phyloP scores from a whole-genome alignment of 2,329 filamentous ascomycete genomes.

The Raffaelea arxii region DNA sequence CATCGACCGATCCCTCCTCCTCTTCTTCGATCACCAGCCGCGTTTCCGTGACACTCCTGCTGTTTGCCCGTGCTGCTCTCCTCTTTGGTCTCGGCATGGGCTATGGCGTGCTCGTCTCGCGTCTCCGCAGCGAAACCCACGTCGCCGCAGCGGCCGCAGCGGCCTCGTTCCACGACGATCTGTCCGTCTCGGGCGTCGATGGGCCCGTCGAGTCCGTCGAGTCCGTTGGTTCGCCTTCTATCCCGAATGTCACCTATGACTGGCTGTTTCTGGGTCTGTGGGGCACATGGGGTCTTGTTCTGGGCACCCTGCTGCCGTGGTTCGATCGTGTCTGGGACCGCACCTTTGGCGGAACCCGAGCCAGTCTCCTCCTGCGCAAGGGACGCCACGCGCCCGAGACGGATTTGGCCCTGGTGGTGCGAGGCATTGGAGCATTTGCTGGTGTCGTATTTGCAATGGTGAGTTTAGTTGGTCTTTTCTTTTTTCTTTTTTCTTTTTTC shows the following conservation, averaged over 20 bases:
- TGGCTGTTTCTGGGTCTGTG: slow-evolving; percentile 70
- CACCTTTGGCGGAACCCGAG: slow-evolving; percentile 22
- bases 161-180: slow-evolving; percentile 2
- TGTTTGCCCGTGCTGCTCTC: slow-evolving; percentile 48
- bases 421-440: slow-evolving; percentile 50
- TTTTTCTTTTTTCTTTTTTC: not conserved
- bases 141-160: slow-evolving; percentile 28
- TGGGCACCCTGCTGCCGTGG: slow-evolving; percentile 77
- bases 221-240: slow-evolving; percentile 1
- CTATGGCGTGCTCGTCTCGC: slow-evolving; percentile 73
- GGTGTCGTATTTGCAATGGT: slow-evolving; percentile 65
- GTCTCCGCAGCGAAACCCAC: slow-evolving; percentile 59
- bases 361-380: slow-evolving; percentile 16
- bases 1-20: slow-evolving; percentile 16
- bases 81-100: slow-evolving; percentile 72
- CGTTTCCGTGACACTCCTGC: slow-evolving; percentile 32
- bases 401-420: slow-evolving; percentile 62
- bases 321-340: slow-evolving; percentile 68
- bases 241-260: slow-evolving; percentile 21
- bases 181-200: not conserved
- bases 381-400: slow-evolving; percentile 34
- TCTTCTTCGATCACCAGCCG: slow-evolving; percentile 10
- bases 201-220: slow-evolving; percentile 31
- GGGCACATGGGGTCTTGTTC: slow-evolving; percentile 66
- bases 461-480: slow-evolving; percentile 28